Base-by-base conservation (phyloP, 1,284 basidiomycete species). In the Apiotrichum sp. region DNA sequence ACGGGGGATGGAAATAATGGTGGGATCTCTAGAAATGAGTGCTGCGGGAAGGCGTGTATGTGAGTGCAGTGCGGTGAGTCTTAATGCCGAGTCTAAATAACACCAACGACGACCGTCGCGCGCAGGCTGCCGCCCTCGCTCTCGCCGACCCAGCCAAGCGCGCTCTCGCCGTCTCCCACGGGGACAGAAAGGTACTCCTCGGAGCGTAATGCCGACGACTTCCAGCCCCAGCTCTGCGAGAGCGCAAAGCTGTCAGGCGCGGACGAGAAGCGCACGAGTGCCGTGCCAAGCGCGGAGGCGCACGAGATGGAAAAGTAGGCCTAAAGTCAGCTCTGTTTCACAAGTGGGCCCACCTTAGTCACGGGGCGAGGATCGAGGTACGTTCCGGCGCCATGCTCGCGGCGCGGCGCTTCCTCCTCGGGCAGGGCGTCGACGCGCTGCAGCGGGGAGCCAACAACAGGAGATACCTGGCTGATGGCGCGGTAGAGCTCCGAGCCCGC, bases 201-300 rank as follows among this genome's bases (percentile, higher is more conserved):
- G 0, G 69, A 70, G 14, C 73, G 61, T 5, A 80, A 63, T 1
- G 69, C 68, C 10, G 70, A 73, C 1, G 70, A 73, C 57, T 79
- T 80, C 78, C 78, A 80, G n/a, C 79, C 79, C 79, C 79, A 80
- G 10, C 70, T 74, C 66, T 80, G 79, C 11, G 71, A 75, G 39
- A 92, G 80, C 29, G 84, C 81, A 69, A 97, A 96, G 47, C 83
- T 81, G 70, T 96, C 92, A 2, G 92, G 93, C 1, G 86, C 84
- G 58, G 88, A 91, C 16, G 70, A 68, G 62, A 96, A 96, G 47
- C 85, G 81, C 46, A 89, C 92, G 65, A 92, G 79, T 29, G 86
- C 86, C 3, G 86, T 84, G 6, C 93, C 91, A 6, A 88, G 85
- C 10, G 86, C 84, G 53, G 83, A 87, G 1, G 87, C 84, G 67